Evolutionary conservation across 306 rosid genomes (phyloP).

Genomic region (Malus orientalis): DNA sequence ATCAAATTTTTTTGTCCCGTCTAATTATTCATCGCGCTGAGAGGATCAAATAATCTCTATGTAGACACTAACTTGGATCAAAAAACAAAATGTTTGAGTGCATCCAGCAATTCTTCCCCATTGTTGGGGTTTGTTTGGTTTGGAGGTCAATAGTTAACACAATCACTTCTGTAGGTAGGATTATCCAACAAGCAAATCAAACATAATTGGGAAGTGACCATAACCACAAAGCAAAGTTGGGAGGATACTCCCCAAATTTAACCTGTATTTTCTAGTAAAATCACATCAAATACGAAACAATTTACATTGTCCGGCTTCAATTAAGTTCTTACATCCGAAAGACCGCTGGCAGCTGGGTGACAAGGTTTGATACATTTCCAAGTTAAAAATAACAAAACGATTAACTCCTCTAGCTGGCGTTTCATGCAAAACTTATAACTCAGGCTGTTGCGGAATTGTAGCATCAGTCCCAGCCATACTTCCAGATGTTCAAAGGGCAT

Average conservation of each 20-base stretch:
- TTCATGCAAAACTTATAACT: conserved; percentile 22
- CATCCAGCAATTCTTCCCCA: neutral
- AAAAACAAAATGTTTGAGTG: too few species aligned
- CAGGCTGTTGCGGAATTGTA: conserved; percentile 31
- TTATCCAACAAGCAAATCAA: neutral
- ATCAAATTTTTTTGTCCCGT: too few species aligned
- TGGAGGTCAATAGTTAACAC: neutral
- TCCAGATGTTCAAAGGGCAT: conserved; percentile 23
- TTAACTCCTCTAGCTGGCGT: conserved; percentile 33
- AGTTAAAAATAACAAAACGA: conserved; percentile 1
- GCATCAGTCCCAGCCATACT: conserved; percentile 33
- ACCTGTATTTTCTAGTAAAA: neutral
- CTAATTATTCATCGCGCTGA: too few species aligned
- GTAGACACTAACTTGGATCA: too few species aligned
- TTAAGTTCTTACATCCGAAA: neutral
- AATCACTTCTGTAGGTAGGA: neutral
- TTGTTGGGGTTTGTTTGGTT: neutral
- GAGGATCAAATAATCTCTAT: too few species aligned
- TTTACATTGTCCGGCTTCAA: neutral
- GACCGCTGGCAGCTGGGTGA: conserved; percentile 24
- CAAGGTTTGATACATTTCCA: conserved; percentile 24
- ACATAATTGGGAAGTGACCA: neutral
- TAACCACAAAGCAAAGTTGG: neutral
- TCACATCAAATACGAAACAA: neutral
- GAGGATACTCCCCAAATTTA: neutral